Conservation (phyloP, 2,329 filamentous ascomycete species). For the Zymoseptoria ardabiliae region DNA sequence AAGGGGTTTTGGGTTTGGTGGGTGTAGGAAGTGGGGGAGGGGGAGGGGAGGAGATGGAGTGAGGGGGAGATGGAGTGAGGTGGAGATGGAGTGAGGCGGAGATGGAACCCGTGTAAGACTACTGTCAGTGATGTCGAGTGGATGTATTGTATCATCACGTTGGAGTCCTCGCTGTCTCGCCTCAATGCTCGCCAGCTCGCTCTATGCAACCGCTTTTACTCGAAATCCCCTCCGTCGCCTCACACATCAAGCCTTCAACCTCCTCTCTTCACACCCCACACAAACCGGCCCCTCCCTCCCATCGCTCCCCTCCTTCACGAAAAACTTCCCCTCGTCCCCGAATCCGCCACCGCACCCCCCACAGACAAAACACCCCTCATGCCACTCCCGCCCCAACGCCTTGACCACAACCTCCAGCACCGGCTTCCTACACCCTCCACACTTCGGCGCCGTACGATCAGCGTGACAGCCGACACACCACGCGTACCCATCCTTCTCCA, state of each 20-base stretch:
- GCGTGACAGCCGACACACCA: constrained; percentile 95
- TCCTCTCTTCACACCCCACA: constrained; percentile 54
- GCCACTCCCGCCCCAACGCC: constrained; percentile 88
- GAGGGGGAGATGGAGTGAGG: no score
- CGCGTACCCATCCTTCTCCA: constrained; percentile 95
- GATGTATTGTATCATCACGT: not conserved
- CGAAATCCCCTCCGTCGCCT: no score
- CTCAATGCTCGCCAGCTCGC: no score
- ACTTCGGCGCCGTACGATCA: constrained; percentile 82
- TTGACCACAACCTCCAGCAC: constrained; percentile 86
- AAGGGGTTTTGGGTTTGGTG: no score
- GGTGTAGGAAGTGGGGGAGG: no score
- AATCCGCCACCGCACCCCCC: constrained; percentile 56
- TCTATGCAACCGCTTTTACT: no score
- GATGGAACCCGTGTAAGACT: no score
- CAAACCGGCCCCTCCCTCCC: constrained; percentile 50
- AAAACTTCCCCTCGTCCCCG: constrained; percentile 53
- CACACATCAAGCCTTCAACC: constrained; percentile 55
- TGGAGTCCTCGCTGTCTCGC: no score
- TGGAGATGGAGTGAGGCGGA: no score
- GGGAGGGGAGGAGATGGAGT: no score
- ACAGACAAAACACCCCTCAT: constrained; percentile 85
- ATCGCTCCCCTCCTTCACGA: constrained; percentile 48
- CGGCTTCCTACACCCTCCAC: constrained; percentile 72
- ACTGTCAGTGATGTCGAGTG: no score